Base-by-base conservation (phyloP, 2,329 filamentous ascomycete genomes). In the Thelonectria blattea region DNA sequence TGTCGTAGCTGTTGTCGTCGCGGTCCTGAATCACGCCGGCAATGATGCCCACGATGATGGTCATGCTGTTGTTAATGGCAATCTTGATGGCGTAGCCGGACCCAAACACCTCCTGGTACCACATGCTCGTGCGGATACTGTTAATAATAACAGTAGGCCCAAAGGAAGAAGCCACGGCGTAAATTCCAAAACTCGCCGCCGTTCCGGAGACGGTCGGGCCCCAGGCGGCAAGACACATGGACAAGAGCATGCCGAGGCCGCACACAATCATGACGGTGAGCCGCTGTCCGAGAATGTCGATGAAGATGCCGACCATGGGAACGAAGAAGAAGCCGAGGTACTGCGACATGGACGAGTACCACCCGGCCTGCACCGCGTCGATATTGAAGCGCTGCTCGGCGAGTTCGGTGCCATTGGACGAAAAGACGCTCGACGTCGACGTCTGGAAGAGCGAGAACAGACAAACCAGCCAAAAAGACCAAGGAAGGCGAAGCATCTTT, bases 61-160 rank as follows among this genome's bases (percentile, higher is more conserved):
- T 86, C 83, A 87, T 87, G 30, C 80, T 82, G 70, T 88, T 88
- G 68, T 88, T 88, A 68, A 87, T 83, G 20, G 83, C 83, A 37
- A 88, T 81, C 60, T 88, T 88, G 57, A 87, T 72, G 1, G 84
- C 79, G 60, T 88, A 88, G 0, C 82, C 86, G 0, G 84, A 82
- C 0, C 85, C 86, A 59, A 88, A 88, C 0, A 86, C 82, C 2
- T 82, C 82, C 57, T 85, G 82, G 24, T 86, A 78, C 82, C 84
- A 87, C 71, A 88, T 81, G 0, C 80, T 80, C 0, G 85, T 87
- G 15, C 86, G 83, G 24, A 88, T 85, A 20, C 82, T 78, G 67
- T 88, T 86, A 53, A 88, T 86, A 59, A 88, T 85, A 3, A 81
- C 77, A 0, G 85, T 86, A 0, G 85, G 84, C 0, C 85, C 85